Conservation (phyloP, 768 basidiomycete species). For the Phaffia australis region DNA sequence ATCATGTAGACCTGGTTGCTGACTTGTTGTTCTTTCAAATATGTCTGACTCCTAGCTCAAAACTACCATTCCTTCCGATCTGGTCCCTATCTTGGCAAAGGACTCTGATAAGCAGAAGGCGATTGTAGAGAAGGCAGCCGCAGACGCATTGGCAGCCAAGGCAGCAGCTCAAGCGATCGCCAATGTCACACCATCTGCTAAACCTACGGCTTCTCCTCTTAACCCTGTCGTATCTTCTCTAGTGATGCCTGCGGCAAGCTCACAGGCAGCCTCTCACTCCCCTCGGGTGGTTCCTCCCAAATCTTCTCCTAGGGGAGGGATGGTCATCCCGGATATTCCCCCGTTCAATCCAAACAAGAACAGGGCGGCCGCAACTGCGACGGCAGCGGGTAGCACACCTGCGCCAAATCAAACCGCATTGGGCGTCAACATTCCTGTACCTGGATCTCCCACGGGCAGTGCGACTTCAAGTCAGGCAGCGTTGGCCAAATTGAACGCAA, state of each 20-base stretch:
- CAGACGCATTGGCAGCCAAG: slow-evolving; percentile 37
- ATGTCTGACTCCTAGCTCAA: slow-evolving; percentile 52
- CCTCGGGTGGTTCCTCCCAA: slow-evolving; percentile 25
- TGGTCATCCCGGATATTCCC: slow-evolving; percentile 83
- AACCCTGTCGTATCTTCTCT: slow-evolving; percentile 13
- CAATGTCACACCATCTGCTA: slow-evolving; percentile 9
- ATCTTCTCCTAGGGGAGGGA: slow-evolving; percentile 41
- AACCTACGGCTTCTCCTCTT: slow-evolving; percentile 3
- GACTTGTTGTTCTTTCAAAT: neutral
- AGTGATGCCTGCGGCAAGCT: slow-evolving; percentile 5
- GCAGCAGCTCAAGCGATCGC: slow-evolving; percentile 14
- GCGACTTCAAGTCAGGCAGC: slow-evolving; percentile 31
- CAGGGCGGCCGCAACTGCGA: too few species aligned
- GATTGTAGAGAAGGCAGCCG: slow-evolving; percentile 43
- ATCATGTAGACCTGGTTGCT: neutral
- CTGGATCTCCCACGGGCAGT: slow-evolving; percentile 19
- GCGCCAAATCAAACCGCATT: slow-evolving; percentile 1
- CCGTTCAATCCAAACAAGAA: slow-evolving; percentile 58
- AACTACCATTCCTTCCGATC: slow-evolving; percentile 87
- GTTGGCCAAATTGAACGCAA: slow-evolving; percentile 52
- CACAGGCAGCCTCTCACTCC: slow-evolving; percentile 4
- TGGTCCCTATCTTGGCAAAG: slow-evolving; percentile 84
- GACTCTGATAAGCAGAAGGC: slow-evolving; percentile 79
- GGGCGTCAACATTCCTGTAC: slow-evolving; percentile 10
- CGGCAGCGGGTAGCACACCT: slow-evolving; percentile 35